Base-by-base conservation (phyloP, 106 monocot species). In the Dioscorea alata region DNA sequence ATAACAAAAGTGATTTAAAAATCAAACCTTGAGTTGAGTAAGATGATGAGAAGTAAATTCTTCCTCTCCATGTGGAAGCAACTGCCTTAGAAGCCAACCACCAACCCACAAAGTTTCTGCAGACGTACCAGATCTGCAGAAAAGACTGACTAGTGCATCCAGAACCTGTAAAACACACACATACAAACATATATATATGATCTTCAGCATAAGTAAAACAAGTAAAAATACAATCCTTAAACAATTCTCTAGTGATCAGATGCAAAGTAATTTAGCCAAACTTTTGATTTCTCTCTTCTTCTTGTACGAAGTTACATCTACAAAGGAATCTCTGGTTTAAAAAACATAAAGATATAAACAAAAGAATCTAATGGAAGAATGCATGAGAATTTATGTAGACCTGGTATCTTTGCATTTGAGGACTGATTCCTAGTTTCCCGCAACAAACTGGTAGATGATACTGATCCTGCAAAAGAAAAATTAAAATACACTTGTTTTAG, bases 51-150 rank as follows among this genome's bases (percentile, higher is more conserved):
- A 35, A 28, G 75, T 80, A 31, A 93, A 83, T 81, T 87, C 85
- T 73, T 85, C 85, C 34, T 85, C 90, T 6, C 82, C 82, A 59
- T 99, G 84, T 8, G 93, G 90, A 61, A 99, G 89, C 48, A 99
- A 79, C 74, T 99, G 99, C 62, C 85, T 69, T 57, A 99, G 75
- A 85, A 99, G 93, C 92, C 92, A 99, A 71, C 90, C 93, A 62
- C 99, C 99, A 75, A 78, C 68, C 90, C 92, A 93, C 32, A 88
- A 61, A 18, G 87, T 79, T 61, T 92, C 90, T 56, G 99, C 80
- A 69, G 99, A 85, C 49, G 88, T 54, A 76, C 78, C 71, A 69
- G 87, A 69, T 73, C 93, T 80, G 76, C 93, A 93, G 77, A 93
- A 93, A 69, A 99, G 87, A 64, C 65, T 20, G 28, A 87, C 90